Evolutionary conservation across 805 yeast species (phyloP), one percentile per base, ranked within the genome.

Genomic region (Zygotorulaspora danielsina): DNA sequence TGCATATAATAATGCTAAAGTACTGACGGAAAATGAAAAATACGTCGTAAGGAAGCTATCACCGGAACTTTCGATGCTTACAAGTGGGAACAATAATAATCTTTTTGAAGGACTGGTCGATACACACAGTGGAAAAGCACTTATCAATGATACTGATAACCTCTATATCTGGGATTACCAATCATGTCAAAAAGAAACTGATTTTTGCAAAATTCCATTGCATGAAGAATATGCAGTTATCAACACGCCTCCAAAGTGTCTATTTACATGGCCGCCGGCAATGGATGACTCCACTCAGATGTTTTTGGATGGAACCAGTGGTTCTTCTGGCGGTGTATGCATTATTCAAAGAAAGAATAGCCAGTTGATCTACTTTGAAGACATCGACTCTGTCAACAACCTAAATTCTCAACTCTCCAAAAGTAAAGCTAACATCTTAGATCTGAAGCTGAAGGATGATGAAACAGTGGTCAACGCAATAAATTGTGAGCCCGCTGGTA

Each of bases 401-500:
- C 25, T 59, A 12, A 50, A 53, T 22, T 41, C 57, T 5, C 51
- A 57, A 35, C 34, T 61, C 20, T 59, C 64, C 5, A 46, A 48
- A 18, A 46, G 47, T 13, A 50, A 57, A 43, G 54, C 59, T 5
- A 60, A 58, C 34, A 42, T 33, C 4, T 27, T 59, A 17, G 47
- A 46, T 32, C 34, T 61, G 26, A 50, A 47, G 17, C 36, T 59
- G 12, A 49, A 51, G 20, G 53, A 52, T 13, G 38, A 42, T 28
- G 97, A 89, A 55, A 55, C 58, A 20, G 66, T 87, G 12, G 73
- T 78, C 1, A 51, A 69, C 26, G 72, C 81, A 1, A 75, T 77
- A 39, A 74, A 74, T 44, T 70, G 81, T 8, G 86, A 79, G 47
- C 89, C 93, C 0, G 77, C 83, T 1, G 96, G 96, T 2, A 67